Evolutionary conservation across 1,284 basidiomycete genomes (phyloP).

Genomic region (Puccinia hordei): DNA sequence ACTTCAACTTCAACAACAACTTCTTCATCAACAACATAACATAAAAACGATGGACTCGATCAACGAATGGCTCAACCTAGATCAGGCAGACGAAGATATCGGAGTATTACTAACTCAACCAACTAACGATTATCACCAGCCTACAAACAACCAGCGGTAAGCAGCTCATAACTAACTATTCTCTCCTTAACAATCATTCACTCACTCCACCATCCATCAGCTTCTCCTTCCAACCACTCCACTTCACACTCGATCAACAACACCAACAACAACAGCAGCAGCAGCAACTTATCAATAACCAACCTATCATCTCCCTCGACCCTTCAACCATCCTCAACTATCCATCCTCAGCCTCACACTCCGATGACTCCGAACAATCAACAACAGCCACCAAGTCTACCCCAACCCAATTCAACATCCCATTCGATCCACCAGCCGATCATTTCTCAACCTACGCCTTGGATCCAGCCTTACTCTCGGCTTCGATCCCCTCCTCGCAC

Average conservation of each 20-base stretch:
- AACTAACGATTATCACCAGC: not conserved
- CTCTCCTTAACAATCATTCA: too few relatives aligned
- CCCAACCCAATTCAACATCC: not conserved
- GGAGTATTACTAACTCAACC: not conserved
- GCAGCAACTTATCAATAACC: not conserved
- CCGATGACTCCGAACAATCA: not conserved
- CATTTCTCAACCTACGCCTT: constrained; percentile 17
- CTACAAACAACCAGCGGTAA: not conserved
- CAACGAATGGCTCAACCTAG: constrained; percentile 28
- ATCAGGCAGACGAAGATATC: constrained; percentile 36
- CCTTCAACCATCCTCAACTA: constrained; percentile 27
- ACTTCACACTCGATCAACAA: not conserved
- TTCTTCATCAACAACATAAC: too few relatives aligned
- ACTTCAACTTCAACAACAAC: too few relatives aligned
- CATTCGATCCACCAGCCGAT: not conserved
- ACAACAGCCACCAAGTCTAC: not conserved
- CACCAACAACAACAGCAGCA: not conserved
- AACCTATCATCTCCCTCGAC: constrained; percentile 13
- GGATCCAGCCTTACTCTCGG: constrained; percentile 32
- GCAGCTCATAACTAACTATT: not conserved
- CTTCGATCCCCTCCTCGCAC: constrained; percentile 6
- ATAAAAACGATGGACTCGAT: not conserved
- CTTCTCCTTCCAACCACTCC: not conserved
- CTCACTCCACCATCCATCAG: not conserved
- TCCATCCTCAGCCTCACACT: not conserved